Base-by-base conservation (phyloP, 345 rosid genomes). In the Gossypium bickii region DNA sequence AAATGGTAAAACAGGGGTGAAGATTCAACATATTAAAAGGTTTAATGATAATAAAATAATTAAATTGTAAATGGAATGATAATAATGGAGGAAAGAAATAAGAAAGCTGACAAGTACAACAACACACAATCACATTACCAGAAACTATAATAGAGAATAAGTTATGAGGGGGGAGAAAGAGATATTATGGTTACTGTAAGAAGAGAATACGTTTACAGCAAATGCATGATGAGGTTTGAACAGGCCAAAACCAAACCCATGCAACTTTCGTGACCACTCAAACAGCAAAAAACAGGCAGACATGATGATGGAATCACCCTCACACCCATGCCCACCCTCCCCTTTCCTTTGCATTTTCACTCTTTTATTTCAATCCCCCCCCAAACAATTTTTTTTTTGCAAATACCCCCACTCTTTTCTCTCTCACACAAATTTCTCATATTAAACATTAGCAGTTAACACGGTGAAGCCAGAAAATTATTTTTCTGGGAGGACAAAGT, bases 251-350 rank as follows among this genome's bases (percentile, higher is more conserved):
- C n/a, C 59, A 10, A 56, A 22, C 63, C 69, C 60, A 73, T 73
- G 70, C 70, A 62, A 73, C 69, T 73, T 73, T 62, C 60, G 57
- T 49, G 76, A 62, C 44, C 47, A 60, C 59, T 73, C 45, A 18
- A 61, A 73, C 41, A 48, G 60, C 59, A 29, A 62, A 51, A 49
- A 62, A 49, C 60, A 49, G n/a, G 22, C 76, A 62, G 51, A 73
- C 70, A 73, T 48, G 69, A 47, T 61, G 69, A 73, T 73, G 76
- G 70, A 73, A 73, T 73, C 67, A 51, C 29, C 49, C 49, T 43
- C 24, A 34, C 71, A n/a, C 45, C 12, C 25, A 38, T 27, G 47
- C 43, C 61, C 59, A 29, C 49, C 41, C 12, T 56, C 3, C 53
- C 59, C 2, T 48, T 11, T 9, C 68, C 66, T 7, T 43, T 22